Evolutionary conservation across 345 rosid species (phyloP).

Genomic region (Excoecaria cochinchinensis): DNA sequence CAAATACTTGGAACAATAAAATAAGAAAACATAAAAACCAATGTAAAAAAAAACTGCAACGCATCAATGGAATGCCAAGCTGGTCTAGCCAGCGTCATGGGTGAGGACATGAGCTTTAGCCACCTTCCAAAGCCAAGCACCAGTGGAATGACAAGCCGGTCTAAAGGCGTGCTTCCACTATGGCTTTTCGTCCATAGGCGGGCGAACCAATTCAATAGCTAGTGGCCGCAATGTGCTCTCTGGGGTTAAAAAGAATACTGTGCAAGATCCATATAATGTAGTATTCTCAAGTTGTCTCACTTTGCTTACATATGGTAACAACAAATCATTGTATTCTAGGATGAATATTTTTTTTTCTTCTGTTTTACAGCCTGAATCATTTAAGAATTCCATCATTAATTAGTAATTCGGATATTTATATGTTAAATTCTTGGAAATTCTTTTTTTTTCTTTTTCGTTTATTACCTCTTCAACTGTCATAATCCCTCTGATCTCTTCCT

Average conservation of each 20-base stretch:
- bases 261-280: constrained; percentile 61
- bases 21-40: no score
- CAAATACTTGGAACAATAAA: no score
- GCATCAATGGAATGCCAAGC: no score
- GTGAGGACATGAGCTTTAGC: constrained; percentile 69
- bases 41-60: no score
- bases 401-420: no score
- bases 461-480: constrained; percentile 58
- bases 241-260: constrained; percentile 56
- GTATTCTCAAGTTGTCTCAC: constrained; percentile 48
- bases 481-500: no score
- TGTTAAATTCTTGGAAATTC: not conserved
- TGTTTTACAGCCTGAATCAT: constrained; percentile 19
- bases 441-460: no score
- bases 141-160: constrained; percentile 45
- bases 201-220: constrained; percentile 67
- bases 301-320: constrained; percentile 63
- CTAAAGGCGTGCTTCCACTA: constrained; percentile 61
- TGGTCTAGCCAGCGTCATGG: constrained; percentile 68
- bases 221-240: constrained; percentile 53
- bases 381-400: not conserved
- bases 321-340: constrained; percentile 55
- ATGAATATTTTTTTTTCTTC: constrained; percentile 46
- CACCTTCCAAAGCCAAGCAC: constrained; percentile 65
- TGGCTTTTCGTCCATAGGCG: constrained; percentile 48